Percentiles rank a stretch among this genome's conserved stretches.
phyloP scores from a whole-genome alignment of 192 early-diverging fungal genomes.

The Entrophospora sp. region DNA sequence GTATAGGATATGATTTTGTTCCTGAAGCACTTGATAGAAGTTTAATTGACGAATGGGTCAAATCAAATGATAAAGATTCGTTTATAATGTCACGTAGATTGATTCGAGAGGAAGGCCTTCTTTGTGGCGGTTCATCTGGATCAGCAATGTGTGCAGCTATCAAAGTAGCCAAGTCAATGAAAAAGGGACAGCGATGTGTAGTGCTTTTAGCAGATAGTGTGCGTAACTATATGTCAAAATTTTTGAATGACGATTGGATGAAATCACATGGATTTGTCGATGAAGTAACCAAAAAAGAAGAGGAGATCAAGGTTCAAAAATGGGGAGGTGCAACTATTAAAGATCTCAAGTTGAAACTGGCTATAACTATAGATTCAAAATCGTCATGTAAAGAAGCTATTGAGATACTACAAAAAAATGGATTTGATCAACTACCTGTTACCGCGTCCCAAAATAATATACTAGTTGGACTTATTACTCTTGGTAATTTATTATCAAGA shows the following conservation, averaged over 20 bases:
- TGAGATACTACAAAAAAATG: slow-evolving; percentile 76
- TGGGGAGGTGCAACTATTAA: slow-evolving; percentile 75
- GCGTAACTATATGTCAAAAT: slow-evolving; percentile 99
- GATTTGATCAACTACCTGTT: slow-evolving; percentile 94
- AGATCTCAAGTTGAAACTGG: slow-evolving; percentile 73
- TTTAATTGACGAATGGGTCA: slow-evolving; percentile 91
- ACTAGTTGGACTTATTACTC: slow-evolving; percentile 79
- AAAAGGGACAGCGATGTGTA: slow-evolving; percentile 82
- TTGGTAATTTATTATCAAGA: slow-evolving; percentile 79
- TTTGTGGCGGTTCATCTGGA: slow-evolving; percentile 95
- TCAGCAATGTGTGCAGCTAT: slow-evolving; percentile 82
- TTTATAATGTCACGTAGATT: slow-evolving; percentile 93
- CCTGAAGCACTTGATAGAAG: slow-evolving; percentile 81
- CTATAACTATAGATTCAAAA: slow-evolving; percentile 75
- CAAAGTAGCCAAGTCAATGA: slow-evolving; percentile 73
- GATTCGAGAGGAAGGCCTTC: slow-evolving; percentile 93
- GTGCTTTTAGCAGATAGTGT: slow-evolving; percentile 97
- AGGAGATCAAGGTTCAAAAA: slow-evolving; percentile 54
- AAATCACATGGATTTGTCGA: slow-evolving; percentile 81
- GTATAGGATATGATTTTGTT: slow-evolving; percentile 99
- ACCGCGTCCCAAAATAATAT: slow-evolving; percentile 43
- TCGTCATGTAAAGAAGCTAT: slow-evolving; percentile 75
- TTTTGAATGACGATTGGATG: slow-evolving; percentile 99
- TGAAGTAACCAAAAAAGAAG: slow-evolving; percentile 55
- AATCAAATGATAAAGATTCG: slow-evolving; percentile 90